Evolutionary conservation across 352 stramenopile species (phyloP).

Genomic region (Globisporangium acanthophoron): DNA sequence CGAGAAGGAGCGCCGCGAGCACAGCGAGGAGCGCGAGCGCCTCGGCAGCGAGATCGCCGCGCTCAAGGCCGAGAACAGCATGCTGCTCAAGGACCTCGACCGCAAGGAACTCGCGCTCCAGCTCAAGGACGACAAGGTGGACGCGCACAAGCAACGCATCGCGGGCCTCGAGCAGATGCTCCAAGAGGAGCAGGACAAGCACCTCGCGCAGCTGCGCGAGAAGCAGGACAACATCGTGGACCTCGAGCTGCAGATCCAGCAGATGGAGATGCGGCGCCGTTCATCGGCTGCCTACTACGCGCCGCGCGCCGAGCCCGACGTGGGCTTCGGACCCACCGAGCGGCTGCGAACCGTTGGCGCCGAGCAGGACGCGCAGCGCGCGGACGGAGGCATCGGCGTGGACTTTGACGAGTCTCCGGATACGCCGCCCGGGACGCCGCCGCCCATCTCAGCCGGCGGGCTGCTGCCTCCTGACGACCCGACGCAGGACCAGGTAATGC

Average conservation of each 20-base stretch:
- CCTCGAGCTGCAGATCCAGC: slow-evolving; percentile 53
- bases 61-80: slow-evolving; percentile 63
- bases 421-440: slow-evolving; percentile 69
- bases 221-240: slow-evolving; percentile 70
- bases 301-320: slow-evolving; percentile 29
- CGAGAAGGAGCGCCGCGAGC: slow-evolving; percentile 31
- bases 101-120: slow-evolving; percentile 58
- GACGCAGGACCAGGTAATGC: slow-evolving; percentile 48
- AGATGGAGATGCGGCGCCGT: slow-evolving; percentile 49
- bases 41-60: slow-evolving; percentile 41
- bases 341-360: slow-evolving; percentile 13
- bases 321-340: slow-evolving; percentile 46
- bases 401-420: slow-evolving; percentile 49
- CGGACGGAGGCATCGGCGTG: slow-evolving; percentile 7
- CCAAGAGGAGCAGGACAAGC: slow-evolving; percentile 57
- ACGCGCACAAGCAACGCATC: slow-evolving; percentile 60
- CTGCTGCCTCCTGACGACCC: slow-evolving; percentile 48
- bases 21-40: slow-evolving; percentile 43
- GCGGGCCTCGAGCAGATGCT: slow-evolving; percentile 44
- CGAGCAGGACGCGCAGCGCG: slow-evolving; percentile 17
- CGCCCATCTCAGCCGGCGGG: slow-evolving; percentile 52
- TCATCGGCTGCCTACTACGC: slow-evolving; percentile 43
- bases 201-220: slow-evolving; percentile 54
- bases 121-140: slow-evolving; percentile 60
- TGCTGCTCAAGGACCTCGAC: slow-evolving; percentile 73